These are phyloP conservation scores for Acer negundo DNA, from an alignment of 345 rosid genomes.

Conservation along the genomic window DNA sequence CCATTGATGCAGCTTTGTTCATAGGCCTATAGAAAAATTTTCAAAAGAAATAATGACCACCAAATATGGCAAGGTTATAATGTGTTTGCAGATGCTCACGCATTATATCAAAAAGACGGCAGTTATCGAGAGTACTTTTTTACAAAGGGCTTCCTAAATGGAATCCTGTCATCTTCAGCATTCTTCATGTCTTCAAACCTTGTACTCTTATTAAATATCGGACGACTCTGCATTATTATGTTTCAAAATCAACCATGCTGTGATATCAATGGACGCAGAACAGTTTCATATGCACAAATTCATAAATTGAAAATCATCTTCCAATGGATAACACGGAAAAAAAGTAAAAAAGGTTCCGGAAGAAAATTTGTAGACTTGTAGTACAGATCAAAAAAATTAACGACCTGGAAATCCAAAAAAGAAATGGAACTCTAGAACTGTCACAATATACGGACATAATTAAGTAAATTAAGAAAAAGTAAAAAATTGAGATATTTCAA, in stretches of 20 bases:
- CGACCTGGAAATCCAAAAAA: background rate
- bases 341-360: background rate
- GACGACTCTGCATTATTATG: conserved; percentile 79
- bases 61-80: background rate
- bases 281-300: background rate
- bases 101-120: background rate
- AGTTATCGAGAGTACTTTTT: conserved; percentile 54
- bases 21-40: conserved; percentile 50
- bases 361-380: no score
- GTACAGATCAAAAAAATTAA: background rate
- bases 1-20: conserved; percentile 66
- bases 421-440: background rate
- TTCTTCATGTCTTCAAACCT: conserved; percentile 95
- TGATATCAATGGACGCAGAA: background rate
- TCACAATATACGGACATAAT: background rate
- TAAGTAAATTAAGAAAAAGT: background rate
- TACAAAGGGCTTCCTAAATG: conserved; percentile 69
- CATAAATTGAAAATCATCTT: background rate
- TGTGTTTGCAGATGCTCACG: background rate
- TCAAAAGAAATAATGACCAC: conserved; percentile 4
- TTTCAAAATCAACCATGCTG: background rate
- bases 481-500: background rate
- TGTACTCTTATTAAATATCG: conserved; percentile 96
- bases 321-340: no score
- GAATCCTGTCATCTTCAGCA: conserved; percentile 73